Evolutionary conservation across 2,329 filamentous ascomycete species (phyloP).

Genomic region (Davidsoniella neocaledoniae): DNA sequence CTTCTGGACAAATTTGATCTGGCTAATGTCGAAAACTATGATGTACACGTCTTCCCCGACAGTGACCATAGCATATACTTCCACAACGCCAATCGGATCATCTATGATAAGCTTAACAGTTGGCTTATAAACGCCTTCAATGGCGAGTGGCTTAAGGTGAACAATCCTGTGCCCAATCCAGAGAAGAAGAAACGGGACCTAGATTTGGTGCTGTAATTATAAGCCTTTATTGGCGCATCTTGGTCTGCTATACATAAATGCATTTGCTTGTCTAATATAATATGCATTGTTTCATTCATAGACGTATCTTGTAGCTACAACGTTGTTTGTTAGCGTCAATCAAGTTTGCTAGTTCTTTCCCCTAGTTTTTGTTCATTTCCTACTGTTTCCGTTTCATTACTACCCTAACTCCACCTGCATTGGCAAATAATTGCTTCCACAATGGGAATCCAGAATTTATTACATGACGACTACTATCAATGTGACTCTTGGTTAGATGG

Average conservation of each 20-base stretch:
- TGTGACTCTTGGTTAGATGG: no score
- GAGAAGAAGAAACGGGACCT: slow-evolving; percentile 13
- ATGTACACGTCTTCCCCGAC: slow-evolving; percentile 91
- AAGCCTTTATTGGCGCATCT: not conserved
- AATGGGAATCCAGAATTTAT: not conserved
- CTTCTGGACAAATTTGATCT: slow-evolving; percentile 77
- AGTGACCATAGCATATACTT: slow-evolving; percentile 92
- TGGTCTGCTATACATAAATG: no score
- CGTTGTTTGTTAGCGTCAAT: not conserved
- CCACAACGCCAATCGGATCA: slow-evolving; percentile 78
- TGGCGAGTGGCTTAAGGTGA: slow-evolving; percentile 66
- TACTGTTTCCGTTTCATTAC: no score
- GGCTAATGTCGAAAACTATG: slow-evolving; percentile 74
- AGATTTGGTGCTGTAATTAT: not conserved
- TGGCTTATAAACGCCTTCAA: slow-evolving; percentile 98
- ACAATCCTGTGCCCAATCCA: slow-evolving; percentile 30
- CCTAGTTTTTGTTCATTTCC: not conserved
- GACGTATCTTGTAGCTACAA: no score
- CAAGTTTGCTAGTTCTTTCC: not conserved
- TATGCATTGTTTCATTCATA: no score
- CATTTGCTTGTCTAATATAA: no score
- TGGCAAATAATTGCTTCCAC: no score
- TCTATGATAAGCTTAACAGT: slow-evolving; percentile 81
- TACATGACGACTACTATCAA: not conserved
- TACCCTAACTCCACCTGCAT: no score